Evolutionary conservation across 176 grass and related monocot genomes (phyloP).

Genomic region (Eragrostis nindensis): DNA sequence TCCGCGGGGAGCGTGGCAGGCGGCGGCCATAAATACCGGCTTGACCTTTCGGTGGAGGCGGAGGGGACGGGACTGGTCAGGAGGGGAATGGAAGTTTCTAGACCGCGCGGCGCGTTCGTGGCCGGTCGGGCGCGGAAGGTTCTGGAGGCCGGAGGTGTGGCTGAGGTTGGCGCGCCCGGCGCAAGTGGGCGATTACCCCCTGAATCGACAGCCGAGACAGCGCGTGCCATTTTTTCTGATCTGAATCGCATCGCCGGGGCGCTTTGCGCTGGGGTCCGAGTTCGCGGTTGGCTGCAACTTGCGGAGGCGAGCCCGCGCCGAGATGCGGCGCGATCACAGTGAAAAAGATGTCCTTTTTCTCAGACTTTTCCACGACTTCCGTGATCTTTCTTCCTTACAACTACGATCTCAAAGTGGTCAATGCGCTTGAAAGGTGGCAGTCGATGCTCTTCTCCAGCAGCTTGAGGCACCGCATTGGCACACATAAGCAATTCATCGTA

Average conservation of each 20-base stretch:
- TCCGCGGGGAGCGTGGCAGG: conserved; percentile 28
- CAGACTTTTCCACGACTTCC: neutral
- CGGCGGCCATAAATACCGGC: conserved; percentile 24
- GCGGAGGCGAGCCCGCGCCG: neutral
- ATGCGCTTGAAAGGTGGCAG: too few species aligned
- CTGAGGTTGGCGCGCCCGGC: conserved; percentile 22
- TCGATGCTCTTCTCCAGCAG: too few species aligned
- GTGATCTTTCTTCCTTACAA: neutral
- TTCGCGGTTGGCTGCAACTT: conserved; percentile 43
- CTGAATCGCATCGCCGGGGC: neutral
- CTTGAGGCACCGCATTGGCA: too few species aligned
- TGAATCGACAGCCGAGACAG: conserved; percentile 34
- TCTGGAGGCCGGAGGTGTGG: conserved; percentile 46
- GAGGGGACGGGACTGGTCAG: conserved; percentile 6
- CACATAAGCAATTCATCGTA: too few species aligned
- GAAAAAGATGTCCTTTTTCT: conserved; percentile 8
- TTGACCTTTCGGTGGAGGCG: neutral
- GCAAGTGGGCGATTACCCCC: conserved; percentile 40
- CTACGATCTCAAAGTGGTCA: neutral
- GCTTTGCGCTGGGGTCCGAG: neutral
- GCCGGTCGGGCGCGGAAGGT: conserved; percentile 31
- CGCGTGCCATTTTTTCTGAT: conserved; percentile 28
- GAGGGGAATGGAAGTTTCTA: conserved; percentile 49
- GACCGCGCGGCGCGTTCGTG: conserved; percentile 30
- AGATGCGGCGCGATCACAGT: conserved; percentile 13